phyloP scores from a whole-genome alignment of 169 alveolate species.

The Fabrea salina region DNA sequence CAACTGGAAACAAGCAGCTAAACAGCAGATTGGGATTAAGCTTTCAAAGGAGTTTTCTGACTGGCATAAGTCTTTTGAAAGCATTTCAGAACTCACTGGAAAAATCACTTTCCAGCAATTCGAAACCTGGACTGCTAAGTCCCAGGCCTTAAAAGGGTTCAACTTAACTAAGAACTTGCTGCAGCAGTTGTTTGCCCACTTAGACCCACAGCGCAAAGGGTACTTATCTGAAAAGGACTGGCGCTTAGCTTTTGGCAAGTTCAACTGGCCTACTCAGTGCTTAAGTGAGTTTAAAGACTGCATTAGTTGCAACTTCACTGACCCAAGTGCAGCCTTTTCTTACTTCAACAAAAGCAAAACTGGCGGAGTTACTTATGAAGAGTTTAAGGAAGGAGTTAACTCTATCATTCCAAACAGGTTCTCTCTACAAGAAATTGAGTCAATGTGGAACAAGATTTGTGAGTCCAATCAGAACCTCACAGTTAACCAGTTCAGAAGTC shows the following conservation, averaged over 20 bases:
- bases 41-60: neutral
- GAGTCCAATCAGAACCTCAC: too few species aligned
- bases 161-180: neutral
- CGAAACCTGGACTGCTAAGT: neutral
- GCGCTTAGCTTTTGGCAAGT: neutral
- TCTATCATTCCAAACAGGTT: neutral
- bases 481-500: neutral
- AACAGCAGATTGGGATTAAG: neutral
- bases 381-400: neutral
- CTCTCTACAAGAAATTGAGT: neutral
- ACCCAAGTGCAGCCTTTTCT: neutral
- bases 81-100: neutral
- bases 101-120: slow-evolving; percentile 9
- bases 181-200: neutral
- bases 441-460: neutral
- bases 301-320: neutral
- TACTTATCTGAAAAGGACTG: slow-evolving; percentile 16
- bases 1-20: slow-evolving; percentile 29
- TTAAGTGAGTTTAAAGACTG: slow-evolving; percentile 18
- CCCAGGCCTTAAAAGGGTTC: slow-evolving; percentile 19
- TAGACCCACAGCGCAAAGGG: slow-evolving; percentile 27
- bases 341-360: neutral
- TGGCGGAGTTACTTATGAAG: neutral
- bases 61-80: neutral
- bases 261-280: neutral